Evolutionary conservation across 2,329 filamentous ascomycete genomes (phyloP).

Genomic region (Epichloe amarillans): DNA sequence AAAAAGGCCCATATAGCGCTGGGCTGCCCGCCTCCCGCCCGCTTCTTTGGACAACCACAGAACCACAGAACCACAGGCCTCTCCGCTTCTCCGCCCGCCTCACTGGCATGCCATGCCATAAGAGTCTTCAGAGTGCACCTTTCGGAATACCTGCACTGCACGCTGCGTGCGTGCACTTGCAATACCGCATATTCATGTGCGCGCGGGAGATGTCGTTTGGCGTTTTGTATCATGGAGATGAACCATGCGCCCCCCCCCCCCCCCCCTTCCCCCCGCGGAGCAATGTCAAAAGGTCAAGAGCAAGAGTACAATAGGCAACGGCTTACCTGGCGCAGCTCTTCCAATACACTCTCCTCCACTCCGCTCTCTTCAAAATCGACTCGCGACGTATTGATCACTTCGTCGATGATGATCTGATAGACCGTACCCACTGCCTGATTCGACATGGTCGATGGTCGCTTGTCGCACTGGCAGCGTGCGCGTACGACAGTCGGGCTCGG

Average conservation of each 20-base stretch:
- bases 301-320: neutral
- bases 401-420: conserved; percentile 65
- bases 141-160: neutral
- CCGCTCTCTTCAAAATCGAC: conserved; percentile 96
- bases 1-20: conserved; percentile 45
- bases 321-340: conserved; percentile 77
- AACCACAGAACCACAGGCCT: conserved; percentile 1
- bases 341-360: conserved; percentile 73
- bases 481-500: neutral
- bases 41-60: conserved; percentile 2
- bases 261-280: too few species aligned
- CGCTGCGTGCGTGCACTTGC: neutral
- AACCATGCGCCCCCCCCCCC: too few species aligned
- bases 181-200: neutral
- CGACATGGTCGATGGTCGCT: conserved; percentile 33
- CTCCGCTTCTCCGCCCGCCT: neutral
- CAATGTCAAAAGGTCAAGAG: neutral
- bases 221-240: neutral
- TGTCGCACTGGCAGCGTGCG: conserved; percentile 3
- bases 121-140: neutral
- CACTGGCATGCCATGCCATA: neutral
- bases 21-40: conserved; percentile 27
- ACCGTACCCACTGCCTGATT: conserved; percentile 56
- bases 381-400: conserved; percentile 83
- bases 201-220: neutral